phyloP scores from a whole-genome alignment of 495 filamentous ascomycete genomes.

The Thozetella sp. region DNA sequence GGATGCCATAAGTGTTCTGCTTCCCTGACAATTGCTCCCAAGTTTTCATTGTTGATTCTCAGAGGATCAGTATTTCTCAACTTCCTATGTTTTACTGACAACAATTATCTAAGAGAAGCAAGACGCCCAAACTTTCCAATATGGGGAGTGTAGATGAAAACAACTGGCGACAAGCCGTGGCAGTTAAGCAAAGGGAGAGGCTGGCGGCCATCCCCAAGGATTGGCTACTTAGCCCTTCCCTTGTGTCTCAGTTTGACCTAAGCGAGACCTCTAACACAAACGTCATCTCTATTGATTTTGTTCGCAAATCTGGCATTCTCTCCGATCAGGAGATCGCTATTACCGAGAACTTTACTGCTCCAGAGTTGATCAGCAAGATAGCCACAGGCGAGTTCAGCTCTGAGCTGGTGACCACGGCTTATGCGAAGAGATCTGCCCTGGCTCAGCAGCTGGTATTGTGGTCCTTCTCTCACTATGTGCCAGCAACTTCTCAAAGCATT shows the following conservation, averaged over 20 bases:
- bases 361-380: not conserved
- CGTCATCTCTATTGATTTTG: not conserved
- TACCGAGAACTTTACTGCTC: not conserved
- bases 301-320: slow-evolving; percentile 3
- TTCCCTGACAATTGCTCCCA: no score
- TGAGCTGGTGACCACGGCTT: not conserved
- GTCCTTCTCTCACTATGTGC: not conserved
- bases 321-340: not conserved
- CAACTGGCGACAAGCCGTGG: slow-evolving; percentile 1
- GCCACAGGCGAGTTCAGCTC: slow-evolving; percentile 1
- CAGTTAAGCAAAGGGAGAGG: not conserved
- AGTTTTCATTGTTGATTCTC: not conserved
- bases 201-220: not conserved
- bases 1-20: no score
- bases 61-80: not conserved
- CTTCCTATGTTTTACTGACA: not conserved
- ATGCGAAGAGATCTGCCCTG: not conserved
- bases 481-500: not conserved
- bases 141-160: not conserved
- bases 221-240: not conserved
- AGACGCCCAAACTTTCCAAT: not conserved
- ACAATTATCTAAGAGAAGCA: not conserved
- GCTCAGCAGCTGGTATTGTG: slow-evolving; percentile 1
- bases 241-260: not conserved
- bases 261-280: not conserved